Evolutionary conservation across 148 eudicot genomes (phyloP), one percentile per base, ranked within the genome.

Genomic region (Persicaria maculosa): DNA sequence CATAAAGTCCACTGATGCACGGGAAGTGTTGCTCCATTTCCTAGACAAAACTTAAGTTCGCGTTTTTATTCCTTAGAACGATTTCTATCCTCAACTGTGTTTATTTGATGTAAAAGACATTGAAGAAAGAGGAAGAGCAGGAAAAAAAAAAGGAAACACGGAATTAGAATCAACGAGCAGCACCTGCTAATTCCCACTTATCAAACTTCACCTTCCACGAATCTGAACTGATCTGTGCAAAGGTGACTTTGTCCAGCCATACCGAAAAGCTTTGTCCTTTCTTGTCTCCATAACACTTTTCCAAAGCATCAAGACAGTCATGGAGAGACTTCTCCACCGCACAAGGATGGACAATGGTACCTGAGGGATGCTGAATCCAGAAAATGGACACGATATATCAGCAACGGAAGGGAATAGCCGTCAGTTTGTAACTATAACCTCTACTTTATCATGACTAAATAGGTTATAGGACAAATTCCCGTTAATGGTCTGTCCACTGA

Each of bases 191-290:
- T 44, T 71, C 73, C 73, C 73, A 71, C 54, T 71, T 71, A 47
- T 71, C 73, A 25, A 71, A 71, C 40, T 46, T 71, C n/a, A 71
- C 73, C 54, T 71, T 46, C 73, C 73, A 71, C 9, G 73, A 45
- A 71, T 71, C 73, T 71, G 73, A 71, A 47, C 73, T 48, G 53
- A 71, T 48, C n/a, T 46, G 73, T 45, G 40, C 16, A 11, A 71
- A 71, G 73, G 73, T 19, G 54, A 71, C 73, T 20, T 71, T 46
- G 54, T 71, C 73, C 31, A 71, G 53, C 73, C 73, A 71, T 48
- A 71, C 73, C 6, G 53, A 45, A 71, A 71, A 71, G 36, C 25
- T 71, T 36, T 71, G 73, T 4, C 73, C 73, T 47, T 47, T 46
- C 73, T 71, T 71, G 40, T 71, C 73, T 17, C 73, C 54, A 47